Conservation (phyloP, 495 filamentous ascomycete genomes). For the Extremus antarcticus region DNA sequence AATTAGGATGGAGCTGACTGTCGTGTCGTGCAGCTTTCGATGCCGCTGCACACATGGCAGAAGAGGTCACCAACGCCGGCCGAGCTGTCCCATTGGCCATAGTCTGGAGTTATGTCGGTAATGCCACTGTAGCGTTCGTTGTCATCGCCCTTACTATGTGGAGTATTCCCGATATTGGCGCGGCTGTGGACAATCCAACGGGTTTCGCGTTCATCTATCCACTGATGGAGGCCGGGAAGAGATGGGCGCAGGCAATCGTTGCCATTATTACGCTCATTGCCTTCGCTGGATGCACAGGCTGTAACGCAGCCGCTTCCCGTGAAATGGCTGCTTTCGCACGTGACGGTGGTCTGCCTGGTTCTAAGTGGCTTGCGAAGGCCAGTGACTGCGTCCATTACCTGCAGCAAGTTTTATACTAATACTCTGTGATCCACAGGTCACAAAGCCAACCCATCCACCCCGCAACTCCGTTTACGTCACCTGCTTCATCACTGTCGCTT, state of each 20-base stretch:
- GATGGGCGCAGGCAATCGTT: not conserved
- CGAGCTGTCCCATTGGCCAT: constrained; percentile 1
- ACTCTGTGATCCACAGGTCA: constrained; percentile 20
- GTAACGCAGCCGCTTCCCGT: not conserved
- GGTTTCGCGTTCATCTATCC: constrained; percentile 1
- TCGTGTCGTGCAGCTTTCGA: not conserved
- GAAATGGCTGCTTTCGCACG: constrained; percentile 36
- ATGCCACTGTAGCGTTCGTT: not conserved
- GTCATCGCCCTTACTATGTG: not conserved
- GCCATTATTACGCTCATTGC: not conserved
- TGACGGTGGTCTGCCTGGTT: constrained; percentile 46
- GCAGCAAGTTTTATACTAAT: not conserved
- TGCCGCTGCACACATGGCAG: constrained; percentile 4
- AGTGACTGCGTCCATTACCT: constrained; percentile 20
- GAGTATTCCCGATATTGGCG: not conserved
- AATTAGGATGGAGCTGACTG: not conserved
- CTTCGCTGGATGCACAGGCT: not conserved
- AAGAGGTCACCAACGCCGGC: constrained; percentile 1
- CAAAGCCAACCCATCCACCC: constrained; percentile 31
- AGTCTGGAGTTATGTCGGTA: constrained; percentile 2
- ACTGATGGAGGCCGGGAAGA: not conserved
- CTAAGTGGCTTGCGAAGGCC: constrained; percentile 39
- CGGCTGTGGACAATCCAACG: not conserved
- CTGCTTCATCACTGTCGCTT: constrained; percentile 10
- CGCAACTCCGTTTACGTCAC: constrained; percentile 41